Evolutionary conservation across 345 rosid genomes (phyloP).

Genomic region (Boechera stricta): DNA sequence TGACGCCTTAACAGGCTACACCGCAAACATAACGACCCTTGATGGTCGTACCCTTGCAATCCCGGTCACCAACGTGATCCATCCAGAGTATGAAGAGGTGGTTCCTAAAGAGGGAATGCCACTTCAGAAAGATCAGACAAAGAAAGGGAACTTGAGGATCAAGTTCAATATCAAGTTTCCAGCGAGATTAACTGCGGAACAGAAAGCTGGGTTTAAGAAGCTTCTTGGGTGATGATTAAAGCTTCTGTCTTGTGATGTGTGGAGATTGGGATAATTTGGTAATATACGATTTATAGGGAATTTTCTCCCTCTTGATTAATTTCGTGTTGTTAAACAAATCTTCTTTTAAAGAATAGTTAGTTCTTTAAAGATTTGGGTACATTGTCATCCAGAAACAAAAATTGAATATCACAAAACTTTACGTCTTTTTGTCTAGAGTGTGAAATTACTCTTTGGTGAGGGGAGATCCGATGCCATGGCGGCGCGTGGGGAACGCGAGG

Average conservation of each 20-base stretch:
- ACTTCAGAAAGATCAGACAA: slow-evolving; percentile 59
- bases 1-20: slow-evolving; percentile 69
- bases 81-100: slow-evolving; percentile 61
- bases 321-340: slow-evolving; percentile 9
- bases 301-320: not conserved
- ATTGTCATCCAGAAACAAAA: slow-evolving; percentile 32
- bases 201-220: slow-evolving; percentile 60
- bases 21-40: slow-evolving; percentile 54
- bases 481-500: slow-evolving; percentile 62
- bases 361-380: slow-evolving; percentile 24
- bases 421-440: not conserved
- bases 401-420: slow-evolving; percentile 15
- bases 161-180: slow-evolving; percentile 72
- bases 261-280: slow-evolving; percentile 15
- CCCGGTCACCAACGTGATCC: slow-evolving; percentile 56
- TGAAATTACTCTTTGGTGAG: slow-evolving; percentile 45
- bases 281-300: slow-evolving; percentile 13
- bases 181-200: slow-evolving; percentile 53
- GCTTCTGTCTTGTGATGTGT: slow-evolving; percentile 27
- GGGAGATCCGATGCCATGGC: slow-evolving; percentile 78
- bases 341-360: slow-evolving; percentile 11
- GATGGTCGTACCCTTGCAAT: slow-evolving; percentile 59
- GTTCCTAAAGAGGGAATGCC: slow-evolving; percentile 70
- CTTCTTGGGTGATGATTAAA: slow-evolving; percentile 44
- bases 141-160: slow-evolving; percentile 63